Evolutionary conservation across 108 stramenopile species (phyloP), one percentile per base, ranked within the genome.

Genomic region (Cyclotella sp.): DNA sequence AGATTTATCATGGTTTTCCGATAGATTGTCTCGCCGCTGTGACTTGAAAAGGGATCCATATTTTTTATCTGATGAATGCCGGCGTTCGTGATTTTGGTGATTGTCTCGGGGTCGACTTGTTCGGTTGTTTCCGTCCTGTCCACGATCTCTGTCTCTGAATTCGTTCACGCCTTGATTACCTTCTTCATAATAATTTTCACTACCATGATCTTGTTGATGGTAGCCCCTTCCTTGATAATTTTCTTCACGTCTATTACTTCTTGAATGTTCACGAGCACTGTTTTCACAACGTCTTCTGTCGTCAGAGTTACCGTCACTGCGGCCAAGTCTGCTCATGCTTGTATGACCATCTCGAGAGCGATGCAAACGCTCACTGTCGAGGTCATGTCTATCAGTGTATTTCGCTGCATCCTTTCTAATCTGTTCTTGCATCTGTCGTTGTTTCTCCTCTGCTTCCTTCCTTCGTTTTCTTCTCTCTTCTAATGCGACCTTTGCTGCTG

Each of bases 11-110:
- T 29, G 81, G 12, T 34, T 49, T 28, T 34, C 21, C 9, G 47
- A 59, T 19, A 77, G 44, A 13, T 45, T 62, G 26, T 70, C 79
- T 24, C 72, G 34, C 55, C 3, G 30, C 6, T 39, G 15, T 34
- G 60, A 39, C 39, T 92, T 94, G 86, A 94, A 92, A 26, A 94
- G 65, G 16, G 84, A 84, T 22, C 90, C 93, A 63, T 91, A 91
- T 43, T 79, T 84, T 30, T 77, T 74, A 9, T 78, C 75, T 45
- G 81, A 76, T 51, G 28, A 30, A 30, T 70, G 26, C 61, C 28
- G 27, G 28, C 66, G n/a, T 34, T 51, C 30, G 40, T 6, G 19
- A 29, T 3, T 39, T 72, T 18, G 52, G 28, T 47, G 19, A 30
- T 47, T 55, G 45, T 41, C 54, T 58, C 43, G 13, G 15, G 27